phyloP scores from a whole-genome alignment of 2,329 filamentous ascomycete genomes.

The Paecilomyces sp. region DNA sequence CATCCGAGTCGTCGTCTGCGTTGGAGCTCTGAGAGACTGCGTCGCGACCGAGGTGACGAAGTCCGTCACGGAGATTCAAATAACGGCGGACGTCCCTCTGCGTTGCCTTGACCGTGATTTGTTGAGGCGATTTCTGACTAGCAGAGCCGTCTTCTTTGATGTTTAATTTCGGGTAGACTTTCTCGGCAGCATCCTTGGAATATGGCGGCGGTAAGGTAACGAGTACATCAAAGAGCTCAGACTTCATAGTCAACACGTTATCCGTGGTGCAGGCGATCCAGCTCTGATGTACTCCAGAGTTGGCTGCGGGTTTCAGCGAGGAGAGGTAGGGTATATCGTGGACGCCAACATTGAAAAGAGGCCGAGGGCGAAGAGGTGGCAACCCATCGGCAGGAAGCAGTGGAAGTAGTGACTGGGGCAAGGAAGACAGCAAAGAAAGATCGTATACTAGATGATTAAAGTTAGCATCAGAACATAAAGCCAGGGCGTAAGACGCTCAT shows the following conservation, averaged over 20 bases:
- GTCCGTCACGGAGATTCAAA: slow-evolving; percentile 57
- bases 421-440: slow-evolving; percentile 84
- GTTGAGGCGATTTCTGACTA: slow-evolving; percentile 27
- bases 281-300: slow-evolving; percentile 43
- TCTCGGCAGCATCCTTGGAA: slow-evolving; percentile 51
- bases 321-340: slow-evolving; percentile 82
- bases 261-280: slow-evolving; percentile 97
- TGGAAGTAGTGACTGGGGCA: slow-evolving; percentile 67
- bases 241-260: slow-evolving; percentile 81
- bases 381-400: slow-evolving; percentile 58
- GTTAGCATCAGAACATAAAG: slow-evolving; percentile 13
- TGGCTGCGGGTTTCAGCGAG: slow-evolving; percentile 48
- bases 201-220: slow-evolving; percentile 68
- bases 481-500: slow-evolving; percentile 14
- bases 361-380: slow-evolving; percentile 59
- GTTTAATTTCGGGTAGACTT: slow-evolving; percentile 70
- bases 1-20: slow-evolving; percentile 30
- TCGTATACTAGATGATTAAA: slow-evolving; percentile 63
- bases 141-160: slow-evolving; percentile 51
- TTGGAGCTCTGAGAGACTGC: slow-evolving; percentile 19
- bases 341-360: slow-evolving; percentile 88
- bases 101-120: slow-evolving; percentile 62
- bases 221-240: slow-evolving; percentile 79
- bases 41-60: slow-evolving; percentile 34
- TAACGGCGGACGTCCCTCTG: slow-evolving; percentile 85